phyloP scores from a whole-genome alignment of 441 rosid species.

The Gossypium gossypioides region DNA sequence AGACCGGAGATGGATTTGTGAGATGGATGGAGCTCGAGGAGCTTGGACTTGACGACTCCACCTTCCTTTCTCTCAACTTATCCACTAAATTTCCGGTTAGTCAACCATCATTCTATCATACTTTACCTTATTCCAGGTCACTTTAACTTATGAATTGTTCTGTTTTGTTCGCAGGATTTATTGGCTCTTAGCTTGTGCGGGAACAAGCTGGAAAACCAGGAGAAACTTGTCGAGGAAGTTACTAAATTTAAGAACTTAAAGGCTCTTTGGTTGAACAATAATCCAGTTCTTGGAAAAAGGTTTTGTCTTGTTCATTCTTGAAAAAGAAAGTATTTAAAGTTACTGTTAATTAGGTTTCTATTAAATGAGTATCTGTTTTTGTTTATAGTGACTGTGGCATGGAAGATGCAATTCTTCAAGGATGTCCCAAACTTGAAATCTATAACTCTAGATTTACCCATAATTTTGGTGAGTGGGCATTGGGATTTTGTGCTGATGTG shows the following conservation, averaged over 20 bases:
- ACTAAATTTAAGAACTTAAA: slow-evolving; percentile 50
- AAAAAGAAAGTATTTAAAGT: not conserved
- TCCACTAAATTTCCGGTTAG: slow-evolving; percentile 54
- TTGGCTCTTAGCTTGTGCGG: slow-evolving; percentile 67
- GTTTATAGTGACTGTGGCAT: slow-evolving; percentile 36
- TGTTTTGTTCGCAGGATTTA: slow-evolving; percentile 45
- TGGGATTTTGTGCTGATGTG: slow-evolving; percentile 70
- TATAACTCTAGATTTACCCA: slow-evolving; percentile 61
- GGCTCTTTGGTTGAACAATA: slow-evolving; percentile 81
- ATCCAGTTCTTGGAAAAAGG: slow-evolving; percentile 53
- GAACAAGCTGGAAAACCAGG: slow-evolving; percentile 56
- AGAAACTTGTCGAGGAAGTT: slow-evolving; percentile 49
- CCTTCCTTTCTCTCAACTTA: slow-evolving; percentile 48
- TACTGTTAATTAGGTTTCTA: not conserved
- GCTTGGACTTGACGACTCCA: slow-evolving; percentile 48
- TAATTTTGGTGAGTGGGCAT: slow-evolving; percentile 75
- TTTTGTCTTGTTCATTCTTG: slow-evolving; percentile 21
- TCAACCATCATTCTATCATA: not conserved
- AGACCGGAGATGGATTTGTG: slow-evolving; percentile 36
- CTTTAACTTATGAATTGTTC: not conserved
- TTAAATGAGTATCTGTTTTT: slow-evolving; percentile 17
- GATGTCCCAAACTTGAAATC: slow-evolving; percentile 69
- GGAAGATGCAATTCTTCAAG: slow-evolving; percentile 44
- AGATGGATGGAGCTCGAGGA: slow-evolving; percentile 88
- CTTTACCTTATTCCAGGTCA: not conserved